phyloP scores from a whole-genome alignment of 1,284 basidiomycete species.

The Malassezia furfur region DNA sequence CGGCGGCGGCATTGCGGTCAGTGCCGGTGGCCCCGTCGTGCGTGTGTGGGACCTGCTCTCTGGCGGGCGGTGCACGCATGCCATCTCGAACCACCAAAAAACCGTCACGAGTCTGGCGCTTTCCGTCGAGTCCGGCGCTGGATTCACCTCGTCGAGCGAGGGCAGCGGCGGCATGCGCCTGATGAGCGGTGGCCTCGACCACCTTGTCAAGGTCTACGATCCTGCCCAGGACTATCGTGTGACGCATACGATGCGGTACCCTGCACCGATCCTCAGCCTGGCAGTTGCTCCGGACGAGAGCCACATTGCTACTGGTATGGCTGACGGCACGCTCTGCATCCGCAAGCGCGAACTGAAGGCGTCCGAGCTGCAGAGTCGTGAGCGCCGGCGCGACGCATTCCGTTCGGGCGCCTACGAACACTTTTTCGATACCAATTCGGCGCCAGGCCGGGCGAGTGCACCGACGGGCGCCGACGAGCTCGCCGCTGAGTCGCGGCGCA shows the following conservation, averaged over 20 bases:
- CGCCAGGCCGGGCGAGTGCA: slow-evolving; percentile 12
- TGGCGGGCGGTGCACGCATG: slow-evolving; percentile 58
- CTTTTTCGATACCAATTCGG: slow-evolving; percentile 50
- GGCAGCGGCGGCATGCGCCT: slow-evolving; percentile 59
- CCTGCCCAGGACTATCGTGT: slow-evolving; percentile 63
- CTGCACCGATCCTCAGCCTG: slow-evolving; percentile 78
- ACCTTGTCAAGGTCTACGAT: slow-evolving; percentile 98
- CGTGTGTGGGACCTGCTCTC: slow-evolving; percentile 92
- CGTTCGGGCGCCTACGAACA: slow-evolving; percentile 62
- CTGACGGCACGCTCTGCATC: slow-evolving; percentile 72
- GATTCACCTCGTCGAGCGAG: slow-evolving; percentile 19
- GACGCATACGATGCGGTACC: slow-evolving; percentile 96
- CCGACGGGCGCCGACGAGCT: slow-evolving; percentile 48
- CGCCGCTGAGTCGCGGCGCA: slow-evolving; percentile 58
- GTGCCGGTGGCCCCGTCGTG: slow-evolving; percentile 81
- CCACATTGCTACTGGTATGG: slow-evolving; percentile 89
- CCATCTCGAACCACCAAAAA: slow-evolving; percentile 77
- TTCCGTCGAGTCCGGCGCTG: slow-evolving; percentile 34
- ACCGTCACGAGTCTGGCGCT: slow-evolving; percentile 70
- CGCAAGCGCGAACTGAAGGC: slow-evolving; percentile 61
- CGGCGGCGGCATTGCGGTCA: slow-evolving; percentile 68
- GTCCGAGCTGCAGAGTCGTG: slow-evolving; percentile 54
- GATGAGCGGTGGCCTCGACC: slow-evolving; percentile 82
- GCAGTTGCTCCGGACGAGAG: slow-evolving; percentile 96
- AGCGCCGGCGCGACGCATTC: slow-evolving; percentile 53